Base-by-base conservation (phyloP, 1,284 basidiomycete genomes). In the Austroboletus novae-zelandiae region DNA sequence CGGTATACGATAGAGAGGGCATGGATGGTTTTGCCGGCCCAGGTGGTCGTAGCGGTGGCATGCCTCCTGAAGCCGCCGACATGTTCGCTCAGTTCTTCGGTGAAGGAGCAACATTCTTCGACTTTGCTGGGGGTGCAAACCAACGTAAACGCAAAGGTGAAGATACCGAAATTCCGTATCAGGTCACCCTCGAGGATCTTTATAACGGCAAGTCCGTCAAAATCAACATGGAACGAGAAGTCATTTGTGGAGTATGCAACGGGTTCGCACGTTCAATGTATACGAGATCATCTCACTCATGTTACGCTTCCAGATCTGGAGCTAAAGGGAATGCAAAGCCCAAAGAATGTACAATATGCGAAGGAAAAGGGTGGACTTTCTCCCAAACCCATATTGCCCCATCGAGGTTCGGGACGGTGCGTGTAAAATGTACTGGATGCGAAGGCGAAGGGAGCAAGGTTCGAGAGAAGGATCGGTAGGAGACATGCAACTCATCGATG, bases 161-260 rank as follows among this genome's bases (percentile, higher is more conserved):
- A 56, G 86, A 94, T 68, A 84, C 88, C 8, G 74, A 86, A 32
- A 85, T 97, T 56, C 81, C 85, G 3, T 91, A 96, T 65, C 78
- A 89, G 17, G 91, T 98, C 51, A 87, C 89, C 5, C 77, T 99
- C 32, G 94, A 97, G 67, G 95, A 98, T 66, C 75, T 96, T 27
- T 98, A 94, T 71, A 90, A 88, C 53, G 96, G 96, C 31, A 95
- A 94, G 69, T 81, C 81, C 14, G 87, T 96, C 43, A 89, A 88
- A 64, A 86, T 98, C 75, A 90, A 86, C 60, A 83, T 98, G 73
- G 91, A 95, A 69, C 87, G 92, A 62, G 86, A 94, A 65, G 74
- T 88, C 13, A 73, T 91, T 7, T 98, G 95, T 69, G 75, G 75
- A 20, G 70, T 74, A 7, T 99, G 96, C 69, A 83, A 86, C 67